Percentiles rank a stretch among this genome's conserved stretches.
phyloP scores from a whole-genome alignment of 495 filamentous ascomycete species.

The Pyronema omphalodes region DNA sequence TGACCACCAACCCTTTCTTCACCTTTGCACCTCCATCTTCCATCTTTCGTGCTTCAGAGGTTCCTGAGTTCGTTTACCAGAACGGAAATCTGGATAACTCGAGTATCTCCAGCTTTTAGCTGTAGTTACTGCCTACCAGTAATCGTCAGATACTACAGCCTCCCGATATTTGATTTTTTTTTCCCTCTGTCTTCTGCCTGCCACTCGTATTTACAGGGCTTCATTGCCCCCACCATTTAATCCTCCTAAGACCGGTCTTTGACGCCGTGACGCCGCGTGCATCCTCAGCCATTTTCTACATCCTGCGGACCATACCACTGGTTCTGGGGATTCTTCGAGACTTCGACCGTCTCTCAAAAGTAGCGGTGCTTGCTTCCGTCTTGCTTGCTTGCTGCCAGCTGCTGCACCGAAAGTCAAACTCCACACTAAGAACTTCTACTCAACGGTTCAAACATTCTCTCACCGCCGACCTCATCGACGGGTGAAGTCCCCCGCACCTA shows the following conservation, averaged over 20 bases:
- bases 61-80: no score
- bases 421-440: not conserved
- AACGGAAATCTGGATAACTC: no score
- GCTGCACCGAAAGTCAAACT: not conserved
- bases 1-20: no score
- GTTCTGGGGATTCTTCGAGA: no score
- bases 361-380: not conserved
- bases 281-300: no score
- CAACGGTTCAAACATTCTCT: no score
- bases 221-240: not conserved
- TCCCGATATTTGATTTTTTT: not conserved
- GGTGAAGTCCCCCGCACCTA: not conserved
- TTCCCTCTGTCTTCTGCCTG: not conserved
- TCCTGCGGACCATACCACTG: no score
- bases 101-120: not conserved
- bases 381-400: not conserved
- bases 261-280: no score
- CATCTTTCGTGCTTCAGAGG: no score
- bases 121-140: not conserved
- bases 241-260: not conserved
- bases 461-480: not conserved
- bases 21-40: no score
- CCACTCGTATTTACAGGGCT: not conserved
- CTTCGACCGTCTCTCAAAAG: not conserved
- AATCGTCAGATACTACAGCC: not conserved